Base-by-base conservation (phyloP, 2,329 filamentous ascomycete genomes). In the Coniochaeta ligniaria region DNA sequence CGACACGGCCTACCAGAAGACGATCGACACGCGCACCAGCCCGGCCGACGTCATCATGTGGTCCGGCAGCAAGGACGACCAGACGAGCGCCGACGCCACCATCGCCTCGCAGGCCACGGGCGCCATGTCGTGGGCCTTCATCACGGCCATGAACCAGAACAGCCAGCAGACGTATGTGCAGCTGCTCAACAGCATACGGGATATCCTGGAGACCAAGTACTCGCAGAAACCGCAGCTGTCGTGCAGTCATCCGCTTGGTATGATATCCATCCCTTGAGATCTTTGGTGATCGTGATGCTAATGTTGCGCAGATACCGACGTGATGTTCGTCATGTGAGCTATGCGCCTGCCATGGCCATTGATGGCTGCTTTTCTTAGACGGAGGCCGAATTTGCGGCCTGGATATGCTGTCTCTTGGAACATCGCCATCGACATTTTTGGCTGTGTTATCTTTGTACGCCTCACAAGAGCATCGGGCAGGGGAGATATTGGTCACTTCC, bases 81-180 rank as follows among this genome's bases (percentile, higher is more conserved):
- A 98, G 76, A 99, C 95, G 66, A 96, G 92, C 62, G 90, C 92
- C 76, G 95, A 99, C 74, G 93, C 95, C 14, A 90, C 87, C 31
- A 97, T 98, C 66, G 85, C 83, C 50, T 87, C 91, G 60, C 84
- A 97, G 76, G 94, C 95, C 36, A 99, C 95, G 0, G 95, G 95
- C 60, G 95, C 95, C 74, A 98, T 99, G 95, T 96, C 92, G 3
- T 97, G 90, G 86, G 95, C 95, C 2, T 99, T 99, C 74, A 95
- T 99, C 74, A 87, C 83, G 1, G 89, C 93, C 22, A 83, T 98
- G 70, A 93, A 90, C 80, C 92, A 93, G 79, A 96, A 96, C 71
- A 92, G 92, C 0, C 89, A 96, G 72, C 95, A 98, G 79, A 96
- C 90, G 77, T 99, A 99, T 71, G 91, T 98, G 58, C 88, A 97